Percentiles rank a stretch among this genome's conserved stretches.
These are phyloP conservation scores for Antrodiella citrinella DNA, from an alignment of 768 basidiomycete genomes.

Conservation along the genomic window DNA sequence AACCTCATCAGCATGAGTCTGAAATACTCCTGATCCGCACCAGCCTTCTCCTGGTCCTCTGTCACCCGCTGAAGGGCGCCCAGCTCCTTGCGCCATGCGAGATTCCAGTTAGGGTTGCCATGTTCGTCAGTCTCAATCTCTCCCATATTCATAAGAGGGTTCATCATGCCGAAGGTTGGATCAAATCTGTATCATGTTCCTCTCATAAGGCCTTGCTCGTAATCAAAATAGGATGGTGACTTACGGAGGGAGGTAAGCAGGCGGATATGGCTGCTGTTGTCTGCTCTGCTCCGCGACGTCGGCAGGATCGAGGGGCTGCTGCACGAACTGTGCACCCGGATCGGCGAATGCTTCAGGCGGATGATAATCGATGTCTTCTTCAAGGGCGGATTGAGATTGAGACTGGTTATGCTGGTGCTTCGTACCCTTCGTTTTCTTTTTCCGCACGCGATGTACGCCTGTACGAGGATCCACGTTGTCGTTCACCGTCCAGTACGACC, in stretches of 20 bases:
- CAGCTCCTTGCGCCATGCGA: constrained; percentile 76
- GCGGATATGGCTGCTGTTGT: constrained; percentile 39
- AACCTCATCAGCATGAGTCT: constrained; percentile 80
- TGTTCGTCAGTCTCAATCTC: constrained; percentile 66
- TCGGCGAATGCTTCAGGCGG: constrained; percentile 42
- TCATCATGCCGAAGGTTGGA: constrained; percentile 61
- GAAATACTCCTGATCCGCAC: constrained; percentile 79
- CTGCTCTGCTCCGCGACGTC: constrained; percentile 57
- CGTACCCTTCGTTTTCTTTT: constrained; percentile 70
- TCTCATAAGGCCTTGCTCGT: not conserved
- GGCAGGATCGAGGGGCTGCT: constrained; percentile 42
- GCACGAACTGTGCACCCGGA: constrained; percentile 47
- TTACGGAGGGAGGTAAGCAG: constrained; percentile 44
- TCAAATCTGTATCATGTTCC: constrained; percentile 50
- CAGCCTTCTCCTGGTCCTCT: constrained; percentile 73
- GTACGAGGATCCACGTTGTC: constrained; percentile 86
- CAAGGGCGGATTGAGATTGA: constrained; percentile 5
- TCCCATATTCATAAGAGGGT: constrained; percentile 59
- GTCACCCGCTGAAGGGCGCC: constrained; percentile 69
- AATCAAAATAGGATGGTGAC: constrained; percentile 19
- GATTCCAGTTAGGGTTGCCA: constrained; percentile 74
- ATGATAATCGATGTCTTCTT: constrained; percentile 55
- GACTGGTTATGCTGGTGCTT: constrained; percentile 42
- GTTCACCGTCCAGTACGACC: constrained; percentile 89
- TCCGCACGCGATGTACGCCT: constrained; percentile 81